phyloP scores from a whole-genome alignment of 1,139 yeast species.

The Yamadazyma aaseri region DNA sequence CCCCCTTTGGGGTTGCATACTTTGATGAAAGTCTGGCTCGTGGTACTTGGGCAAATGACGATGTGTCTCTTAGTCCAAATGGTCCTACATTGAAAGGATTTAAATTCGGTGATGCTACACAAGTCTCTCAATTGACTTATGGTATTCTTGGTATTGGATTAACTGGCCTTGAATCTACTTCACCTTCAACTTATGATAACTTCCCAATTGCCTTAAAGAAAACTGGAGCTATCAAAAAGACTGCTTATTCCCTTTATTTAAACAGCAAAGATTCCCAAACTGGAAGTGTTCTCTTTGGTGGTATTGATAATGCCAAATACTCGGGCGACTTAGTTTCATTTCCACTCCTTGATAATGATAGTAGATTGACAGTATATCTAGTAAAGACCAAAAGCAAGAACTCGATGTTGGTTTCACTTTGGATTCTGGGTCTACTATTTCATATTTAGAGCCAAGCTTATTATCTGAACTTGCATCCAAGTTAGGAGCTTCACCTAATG shows the following conservation, averaged over 20 bases:
- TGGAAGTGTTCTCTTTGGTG: constrained; percentile 49
- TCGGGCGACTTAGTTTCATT: constrained; percentile 5
- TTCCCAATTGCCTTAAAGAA: constrained; percentile 26
- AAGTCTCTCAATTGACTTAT: background rate
- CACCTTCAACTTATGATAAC: constrained; percentile 19
- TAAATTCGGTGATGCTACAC: constrained; percentile 10
- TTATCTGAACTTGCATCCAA: constrained; percentile 17
- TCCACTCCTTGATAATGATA: constrained; percentile 19
- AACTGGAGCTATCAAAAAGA: constrained; percentile 24
- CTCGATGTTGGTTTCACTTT: constrained; percentile 23
- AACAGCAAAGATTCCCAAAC: constrained; percentile 18
- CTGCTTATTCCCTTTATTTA: constrained; percentile 35
- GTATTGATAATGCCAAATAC: constrained; percentile 48
- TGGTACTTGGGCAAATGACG: constrained; percentile 9
- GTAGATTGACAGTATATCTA: constrained; percentile 22
- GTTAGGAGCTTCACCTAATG: constrained; percentile 7
- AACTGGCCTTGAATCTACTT: constrained; percentile 4
- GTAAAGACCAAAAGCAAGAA: constrained; percentile 1
- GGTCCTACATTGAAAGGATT: constrained; percentile 5
- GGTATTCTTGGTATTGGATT: constrained; percentile 57
- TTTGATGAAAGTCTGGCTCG: constrained; percentile 7
- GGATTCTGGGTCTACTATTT: constrained; percentile 31
- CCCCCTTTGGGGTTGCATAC: constrained; percentile 6
- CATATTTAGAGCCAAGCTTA: constrained; percentile 21
- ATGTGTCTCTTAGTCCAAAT: constrained; percentile 4